Percentiles rank a stretch among this genome's conserved stretches.
These are phyloP conservation scores for Apiotrichum veenhuisii DNA, from an alignment of 1,284 basidiomycete genomes.

Conservation along the genomic window DNA sequence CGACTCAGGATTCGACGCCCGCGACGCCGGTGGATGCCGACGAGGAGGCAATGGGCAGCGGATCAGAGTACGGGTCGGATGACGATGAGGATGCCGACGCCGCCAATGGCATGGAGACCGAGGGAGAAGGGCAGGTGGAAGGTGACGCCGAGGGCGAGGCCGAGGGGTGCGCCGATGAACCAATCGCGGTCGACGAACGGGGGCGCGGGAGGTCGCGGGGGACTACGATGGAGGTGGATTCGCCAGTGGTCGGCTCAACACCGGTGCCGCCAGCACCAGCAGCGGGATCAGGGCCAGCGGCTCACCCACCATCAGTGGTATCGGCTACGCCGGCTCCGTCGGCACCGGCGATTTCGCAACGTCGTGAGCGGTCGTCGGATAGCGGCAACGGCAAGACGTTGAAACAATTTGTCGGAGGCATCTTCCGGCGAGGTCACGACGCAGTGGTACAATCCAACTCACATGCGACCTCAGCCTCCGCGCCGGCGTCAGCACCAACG, in stretches of 20 bases:
- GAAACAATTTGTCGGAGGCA: slow-evolving; percentile 16
- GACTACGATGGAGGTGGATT: slow-evolving; percentile 19
- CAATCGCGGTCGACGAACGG: neutral
- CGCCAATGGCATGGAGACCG: neutral
- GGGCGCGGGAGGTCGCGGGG: neutral
- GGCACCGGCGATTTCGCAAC: neutral
- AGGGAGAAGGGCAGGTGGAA: neutral
- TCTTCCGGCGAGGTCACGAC: slow-evolving; percentile 12
- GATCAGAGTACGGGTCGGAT: neutral
- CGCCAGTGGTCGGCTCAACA: neutral
- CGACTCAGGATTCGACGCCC: neutral
- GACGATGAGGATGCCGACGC: neutral
- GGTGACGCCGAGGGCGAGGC: neutral
- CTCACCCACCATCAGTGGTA: too few species aligned
- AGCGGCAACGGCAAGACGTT: neutral
- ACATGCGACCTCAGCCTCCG: too few species aligned
- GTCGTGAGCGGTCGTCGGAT: neutral
- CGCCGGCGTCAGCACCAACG: too few species aligned
- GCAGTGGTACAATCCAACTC: neutral
- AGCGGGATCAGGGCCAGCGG: too few species aligned
- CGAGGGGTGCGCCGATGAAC: too few species aligned
- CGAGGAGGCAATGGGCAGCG: slow-evolving; percentile 3
- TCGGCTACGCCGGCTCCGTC: too few species aligned
- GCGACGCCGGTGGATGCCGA: slow-evolving; percentile 8
- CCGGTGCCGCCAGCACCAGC: neutral